Evolutionary conservation across 768 basidiomycete genomes (phyloP).

Genomic region (Phaeolepiota aurea): DNA sequence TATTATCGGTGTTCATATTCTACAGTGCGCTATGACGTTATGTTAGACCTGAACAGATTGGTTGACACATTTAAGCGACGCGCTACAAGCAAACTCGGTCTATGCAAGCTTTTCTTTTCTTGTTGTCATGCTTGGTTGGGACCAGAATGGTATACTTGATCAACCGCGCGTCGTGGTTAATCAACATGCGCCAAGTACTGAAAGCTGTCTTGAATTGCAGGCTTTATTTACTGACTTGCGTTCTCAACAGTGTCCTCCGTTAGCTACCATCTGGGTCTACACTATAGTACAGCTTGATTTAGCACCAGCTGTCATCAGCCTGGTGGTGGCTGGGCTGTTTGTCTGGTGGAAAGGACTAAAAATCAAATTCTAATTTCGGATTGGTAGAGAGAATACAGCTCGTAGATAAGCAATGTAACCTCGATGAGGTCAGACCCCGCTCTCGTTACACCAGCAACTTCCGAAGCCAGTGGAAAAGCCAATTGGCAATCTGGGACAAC

Average conservation of each 20-base stretch:
- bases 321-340: slow-evolving; percentile 45
- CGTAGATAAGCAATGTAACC: neutral
- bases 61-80: too few relatives aligned
- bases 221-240: neutral
- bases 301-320: slow-evolving; percentile 47
- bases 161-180: slow-evolving; percentile 60
- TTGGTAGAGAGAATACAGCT: neutral
- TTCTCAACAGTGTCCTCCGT: slow-evolving; percentile 58
- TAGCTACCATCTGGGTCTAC: slow-evolving; percentile 76
- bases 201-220: neutral
- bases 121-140: slow-evolving; percentile 49
- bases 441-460: too few relatives aligned
- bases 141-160: slow-evolving; percentile 64
- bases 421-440: neutral
- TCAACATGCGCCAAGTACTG: slow-evolving; percentile 75
- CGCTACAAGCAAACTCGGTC: slow-evolving; percentile 50
- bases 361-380: slow-evolving; percentile 20
- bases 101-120: slow-evolving; percentile 51
- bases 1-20: slow-evolving; percentile 68
- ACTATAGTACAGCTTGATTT: slow-evolving; percentile 64
- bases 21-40: slow-evolving; percentile 44
- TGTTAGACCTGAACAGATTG: too few relatives aligned
- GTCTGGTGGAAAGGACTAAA: slow-evolving; percentile 57
- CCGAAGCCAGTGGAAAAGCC: too few relatives aligned
- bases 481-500: too few relatives aligned